Evolutionary conservation across 495 filamentous ascomycete species (phyloP), one percentile per base, ranked within the genome.

Genomic region (Trichoderma erinaceum): DNA sequence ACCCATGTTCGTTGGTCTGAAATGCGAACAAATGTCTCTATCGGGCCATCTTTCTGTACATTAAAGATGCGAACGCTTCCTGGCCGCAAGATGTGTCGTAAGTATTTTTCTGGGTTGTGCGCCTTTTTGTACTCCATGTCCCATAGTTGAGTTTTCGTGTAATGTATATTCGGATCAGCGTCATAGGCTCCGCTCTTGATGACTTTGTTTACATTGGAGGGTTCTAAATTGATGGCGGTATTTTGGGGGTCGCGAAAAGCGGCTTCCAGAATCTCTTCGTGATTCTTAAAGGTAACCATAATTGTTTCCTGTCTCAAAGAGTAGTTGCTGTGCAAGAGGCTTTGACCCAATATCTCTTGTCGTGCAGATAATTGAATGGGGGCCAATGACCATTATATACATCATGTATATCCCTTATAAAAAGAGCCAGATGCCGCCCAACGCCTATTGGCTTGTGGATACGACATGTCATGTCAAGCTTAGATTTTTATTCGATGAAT

Each of bases 171-270:
- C 13, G 41, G 65, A 21, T 67, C 65, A 13, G 25, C 48, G 43
- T 44, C 48, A 23, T 67, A 67, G 65, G 35, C 32, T 7, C 43
- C 16, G 65, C 41, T 61, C 11, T 61, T 32, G 65, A 67, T 67
- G 65, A 67, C 41, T 32, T 67, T 32, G 43, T 67, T 67, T 1
- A 67, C 65, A 23, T 67, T 50, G 16, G 23, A 29, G 10, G 65
- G 41, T 11, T 32, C 25, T 25, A 77, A 70, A 63, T 75, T 75
- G 38, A 77, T 72, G 48, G 75, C 75, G 15, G 75, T 77, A 65
- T 77, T 77, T 21, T 77, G 74, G 10, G 75, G 75, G 67, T 77
- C 76, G 56, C 75, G 75, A 18, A 77, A 48, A n/a, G 65, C 65
- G 35, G 65, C 65, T 23, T 67, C 65, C 15, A 67, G 41, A 13